Evolutionary conservation across 2,329 filamentous ascomycete genomes (phyloP).

Genomic region (Chalara sp.): DNA sequence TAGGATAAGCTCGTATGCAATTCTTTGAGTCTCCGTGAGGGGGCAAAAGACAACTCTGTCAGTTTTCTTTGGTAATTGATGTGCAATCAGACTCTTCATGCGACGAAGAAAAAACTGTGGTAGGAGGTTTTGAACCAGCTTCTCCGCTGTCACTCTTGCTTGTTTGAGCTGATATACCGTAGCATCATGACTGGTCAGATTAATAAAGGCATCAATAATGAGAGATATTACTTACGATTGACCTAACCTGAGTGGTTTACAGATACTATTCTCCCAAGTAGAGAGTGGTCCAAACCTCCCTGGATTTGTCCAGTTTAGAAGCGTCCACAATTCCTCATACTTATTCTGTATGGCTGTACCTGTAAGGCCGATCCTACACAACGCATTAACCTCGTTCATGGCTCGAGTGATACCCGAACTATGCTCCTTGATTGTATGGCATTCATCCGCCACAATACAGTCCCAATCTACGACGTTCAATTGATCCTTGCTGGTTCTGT

Average conservation of each 20-base stretch:
- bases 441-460: slow-evolving; percentile 90
- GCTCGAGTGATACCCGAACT: slow-evolving; percentile 72
- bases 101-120: slow-evolving; percentile 86
- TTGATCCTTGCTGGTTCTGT: slow-evolving; percentile 64
- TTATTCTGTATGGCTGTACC: slow-evolving; percentile 97
- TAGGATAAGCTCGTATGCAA: slow-evolving; percentile 80
- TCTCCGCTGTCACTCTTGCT: slow-evolving; percentile 74
- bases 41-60: slow-evolving; percentile 95
- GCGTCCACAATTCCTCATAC: slow-evolving; percentile 93
- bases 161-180: slow-evolving; percentile 75
- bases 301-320: slow-evolving; percentile 94
- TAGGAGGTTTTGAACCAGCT: slow-evolving; percentile 79
- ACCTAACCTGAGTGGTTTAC: slow-evolving; percentile 73
- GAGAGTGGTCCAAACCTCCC: slow-evolving; percentile 60
- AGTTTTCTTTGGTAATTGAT: slow-evolving; percentile 90
- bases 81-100: slow-evolving; percentile 86
- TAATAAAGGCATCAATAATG: background rate
- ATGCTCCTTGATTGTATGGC: slow-evolving; percentile 79
- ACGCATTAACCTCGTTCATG: slow-evolving; percentile 83
- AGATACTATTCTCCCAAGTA: slow-evolving; percentile 75
- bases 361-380: slow-evolving; percentile 88
- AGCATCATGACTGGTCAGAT: slow-evolving; percentile 59
- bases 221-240: slow-evolving; percentile 50
- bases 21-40: slow-evolving; percentile 70
- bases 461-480: slow-evolving; percentile 91